These are phyloP conservation scores for Hypomyces rosellus DNA, from an alignment of 2,329 filamentous ascomycete genomes.

Conservation along the genomic window DNA sequence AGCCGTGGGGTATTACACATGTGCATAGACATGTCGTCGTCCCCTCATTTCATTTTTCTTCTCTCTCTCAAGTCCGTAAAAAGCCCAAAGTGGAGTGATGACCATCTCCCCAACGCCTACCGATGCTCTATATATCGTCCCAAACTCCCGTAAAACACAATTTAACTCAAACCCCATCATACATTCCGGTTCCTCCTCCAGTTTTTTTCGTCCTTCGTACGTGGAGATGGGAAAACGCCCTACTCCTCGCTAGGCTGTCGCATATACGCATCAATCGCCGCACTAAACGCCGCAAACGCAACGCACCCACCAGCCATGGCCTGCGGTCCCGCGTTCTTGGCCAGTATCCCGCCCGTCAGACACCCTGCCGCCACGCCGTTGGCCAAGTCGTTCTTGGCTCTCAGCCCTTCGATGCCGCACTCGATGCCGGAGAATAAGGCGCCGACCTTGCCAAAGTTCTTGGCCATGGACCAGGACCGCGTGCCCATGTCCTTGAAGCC, in stretches of 20 bases:
- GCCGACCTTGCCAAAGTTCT: conserved; percentile 93
- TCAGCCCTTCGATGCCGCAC: conserved; percentile 86
- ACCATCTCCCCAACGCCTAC: conserved; percentile 24
- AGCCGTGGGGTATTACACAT: conserved; percentile 3
- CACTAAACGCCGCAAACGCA: conserved; percentile 88
- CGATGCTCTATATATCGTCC: conserved; percentile 24
- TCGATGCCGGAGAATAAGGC: conserved; percentile 88
- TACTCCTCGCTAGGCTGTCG: conserved; percentile 63
- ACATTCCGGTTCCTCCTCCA: conserved; percentile 6
- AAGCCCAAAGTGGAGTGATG: conserved; percentile 22
- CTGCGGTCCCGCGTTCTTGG: conserved; percentile 80
- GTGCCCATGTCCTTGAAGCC: conserved; percentile 95
- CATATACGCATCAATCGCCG: conserved; percentile 91
- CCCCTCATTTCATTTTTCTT: not conserved
- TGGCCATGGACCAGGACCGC: conserved; percentile 74
- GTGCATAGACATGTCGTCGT: not conserved
- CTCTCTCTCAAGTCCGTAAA: not conserved
- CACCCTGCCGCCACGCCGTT: conserved; percentile 88
- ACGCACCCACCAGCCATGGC: conserved; percentile 82
- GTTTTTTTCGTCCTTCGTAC: not conserved
- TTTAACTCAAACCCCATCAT: conserved; percentile 7
- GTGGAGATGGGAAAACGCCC: too few relatives aligned
- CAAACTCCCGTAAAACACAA: conserved; percentile 22
- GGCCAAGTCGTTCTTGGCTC: conserved; percentile 87
- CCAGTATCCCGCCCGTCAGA: conserved; percentile 82